Conservation (phyloP, 805 yeast genomes). For the Saccharomycopsis amapae region DNA sequence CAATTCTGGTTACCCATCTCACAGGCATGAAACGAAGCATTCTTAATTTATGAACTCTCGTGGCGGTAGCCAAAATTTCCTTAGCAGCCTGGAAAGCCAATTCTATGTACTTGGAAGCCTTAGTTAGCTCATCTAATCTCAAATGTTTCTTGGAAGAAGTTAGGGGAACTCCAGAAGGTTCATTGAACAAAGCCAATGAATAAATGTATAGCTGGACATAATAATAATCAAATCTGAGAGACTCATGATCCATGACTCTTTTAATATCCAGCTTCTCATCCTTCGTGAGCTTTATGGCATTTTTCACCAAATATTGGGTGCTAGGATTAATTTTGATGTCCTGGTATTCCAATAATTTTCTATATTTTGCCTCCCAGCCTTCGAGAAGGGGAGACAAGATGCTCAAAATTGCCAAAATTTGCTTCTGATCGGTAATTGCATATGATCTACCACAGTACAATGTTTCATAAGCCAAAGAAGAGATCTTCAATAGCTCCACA, state of each 20-base stretch:
- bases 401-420: conserved; percentile 62
- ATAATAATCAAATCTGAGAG: conserved; percentile 73
- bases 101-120: conserved; percentile 70
- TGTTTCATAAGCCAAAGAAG: conserved; percentile 77
- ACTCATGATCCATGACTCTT: conserved; percentile 50
- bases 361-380: conserved; percentile 67
- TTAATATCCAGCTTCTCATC: conserved; percentile 31
- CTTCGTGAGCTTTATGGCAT: conserved; percentile 23
- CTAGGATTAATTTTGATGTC: conserved; percentile 27
- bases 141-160: conserved; percentile 27
- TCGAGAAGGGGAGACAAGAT: conserved; percentile 71
- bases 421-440: conserved; percentile 43
- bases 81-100: conserved; percentile 80
- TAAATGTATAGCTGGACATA: conserved; percentile 79
- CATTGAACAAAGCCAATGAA: conserved; percentile 66
- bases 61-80: conserved; percentile 65
- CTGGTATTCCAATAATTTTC: conserved; percentile 42
- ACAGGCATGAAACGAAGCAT: conserved; percentile 77
- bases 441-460: conserved; percentile 57
- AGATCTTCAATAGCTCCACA: conserved; percentile 69
- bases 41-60: conserved; percentile 56
- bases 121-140: conserved; percentile 61
- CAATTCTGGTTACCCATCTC: conserved; percentile 83
- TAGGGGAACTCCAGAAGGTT: conserved; percentile 26
- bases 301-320: conserved; percentile 26